Conservation (phyloP, 208 protist species). For the Acanthamoeba triangularis region DNA sequence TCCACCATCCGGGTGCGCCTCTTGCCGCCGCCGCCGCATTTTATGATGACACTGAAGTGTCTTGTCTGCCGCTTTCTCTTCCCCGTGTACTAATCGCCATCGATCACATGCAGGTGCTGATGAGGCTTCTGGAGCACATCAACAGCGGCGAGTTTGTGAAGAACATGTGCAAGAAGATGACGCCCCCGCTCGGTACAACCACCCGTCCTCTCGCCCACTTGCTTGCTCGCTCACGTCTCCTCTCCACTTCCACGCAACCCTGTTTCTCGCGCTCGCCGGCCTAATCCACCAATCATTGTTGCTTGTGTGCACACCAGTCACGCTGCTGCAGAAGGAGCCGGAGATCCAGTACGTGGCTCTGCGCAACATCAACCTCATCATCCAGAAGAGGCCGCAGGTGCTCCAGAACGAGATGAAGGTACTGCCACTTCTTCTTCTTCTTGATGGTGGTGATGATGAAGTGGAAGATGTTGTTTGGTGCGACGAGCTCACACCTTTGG, state of each 20-base stretch:
- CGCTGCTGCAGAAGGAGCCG: constrained; percentile 93
- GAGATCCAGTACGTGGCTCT: constrained; percentile 99
- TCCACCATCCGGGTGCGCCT: constrained; percentile 97
- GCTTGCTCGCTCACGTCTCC: neutral
- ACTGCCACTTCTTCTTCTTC: neutral
- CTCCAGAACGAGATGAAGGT: constrained; percentile 93
- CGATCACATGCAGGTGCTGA: constrained; percentile 72
- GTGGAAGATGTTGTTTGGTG: too few species aligned
- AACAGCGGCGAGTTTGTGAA: constrained; percentile 87
- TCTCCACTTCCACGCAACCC: too few species aligned
- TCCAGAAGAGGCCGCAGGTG: constrained; percentile 96
- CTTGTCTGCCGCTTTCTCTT: too few species aligned
- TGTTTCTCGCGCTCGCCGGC: neutral
- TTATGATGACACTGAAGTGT: too few species aligned
- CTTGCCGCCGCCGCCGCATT: constrained; percentile 47
- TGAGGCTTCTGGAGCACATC: constrained; percentile 91
- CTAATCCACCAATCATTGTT: neutral
- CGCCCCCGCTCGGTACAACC: constrained; percentile 94
- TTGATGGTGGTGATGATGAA: too few species aligned
- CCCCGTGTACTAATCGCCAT: too few species aligned
- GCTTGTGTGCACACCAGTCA: constrained; percentile 76
- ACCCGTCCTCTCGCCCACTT: neutral
- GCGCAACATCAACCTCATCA: constrained; percentile 99
- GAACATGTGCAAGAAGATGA: constrained; percentile 94
- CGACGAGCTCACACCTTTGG: neutral